Percentiles rank a stretch among this genome's conserved stretches.
These are phyloP conservation scores for Yamadazyma takamatsuzukensis DNA, from an alignment of 805 yeast species.

Conservation along the genomic window DNA sequence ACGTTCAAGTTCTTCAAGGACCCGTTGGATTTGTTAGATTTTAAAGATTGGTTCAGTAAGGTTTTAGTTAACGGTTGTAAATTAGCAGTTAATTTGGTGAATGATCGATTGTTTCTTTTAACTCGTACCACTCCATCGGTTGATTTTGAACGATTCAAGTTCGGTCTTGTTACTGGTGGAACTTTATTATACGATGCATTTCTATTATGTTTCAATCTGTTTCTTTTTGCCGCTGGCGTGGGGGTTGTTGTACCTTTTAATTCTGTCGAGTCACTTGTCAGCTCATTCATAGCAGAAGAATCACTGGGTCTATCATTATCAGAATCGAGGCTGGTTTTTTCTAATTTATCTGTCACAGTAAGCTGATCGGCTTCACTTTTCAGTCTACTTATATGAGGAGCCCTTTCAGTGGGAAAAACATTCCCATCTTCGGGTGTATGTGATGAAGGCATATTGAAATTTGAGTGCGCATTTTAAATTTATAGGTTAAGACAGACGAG, in stretches of 20 bases:
- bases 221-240: slow-evolving; percentile 1
- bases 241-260: background rate
- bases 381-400: too few species aligned
- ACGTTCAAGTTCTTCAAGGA: slow-evolving; percentile 29
- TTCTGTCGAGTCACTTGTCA: too few species aligned
- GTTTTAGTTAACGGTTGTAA: slow-evolving; percentile 37
- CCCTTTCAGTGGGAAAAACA: too few species aligned
- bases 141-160: slow-evolving; percentile 36
- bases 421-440: too few species aligned
- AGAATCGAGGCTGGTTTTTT: too few species aligned
- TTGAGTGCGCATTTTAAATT: too few species aligned
- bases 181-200: slow-evolving; percentile 26
- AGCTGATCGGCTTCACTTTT: too few species aligned
- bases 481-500: too few species aligned
- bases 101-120: slow-evolving; percentile 32
- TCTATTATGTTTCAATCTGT: slow-evolving; percentile 18
- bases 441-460: too few species aligned
- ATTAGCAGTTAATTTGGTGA: slow-evolving; percentile 28
- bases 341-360: too few species aligned
- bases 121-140: slow-evolving; percentile 35
- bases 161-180: slow-evolving; percentile 20
- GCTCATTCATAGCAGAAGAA: too few species aligned
- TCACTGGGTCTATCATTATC: too few species aligned
- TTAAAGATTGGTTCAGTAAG: slow-evolving; percentile 24
- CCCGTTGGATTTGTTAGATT: slow-evolving; percentile 28